Evolutionary conservation across 2,329 filamentous ascomycete genomes (phyloP).

Genomic region (Camptophora hylomeconis): DNA sequence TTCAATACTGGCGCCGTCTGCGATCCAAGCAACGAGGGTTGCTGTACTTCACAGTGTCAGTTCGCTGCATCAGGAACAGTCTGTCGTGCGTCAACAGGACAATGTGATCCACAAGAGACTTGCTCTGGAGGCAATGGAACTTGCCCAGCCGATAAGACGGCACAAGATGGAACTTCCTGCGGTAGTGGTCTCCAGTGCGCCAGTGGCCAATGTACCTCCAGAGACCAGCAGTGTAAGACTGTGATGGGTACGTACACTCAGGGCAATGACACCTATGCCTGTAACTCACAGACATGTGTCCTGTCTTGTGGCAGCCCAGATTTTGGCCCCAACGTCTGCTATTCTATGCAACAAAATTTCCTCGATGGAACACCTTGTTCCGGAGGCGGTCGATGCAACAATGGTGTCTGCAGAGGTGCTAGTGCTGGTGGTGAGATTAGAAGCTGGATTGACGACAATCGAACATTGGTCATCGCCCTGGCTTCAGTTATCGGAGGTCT

Average conservation of each 20-base stretch:
- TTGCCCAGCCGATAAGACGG: slow-evolving; percentile 62
- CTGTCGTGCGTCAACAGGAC: slow-evolving; percentile 66
- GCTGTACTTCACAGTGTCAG: slow-evolving; percentile 29
- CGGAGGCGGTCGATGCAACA: slow-evolving; percentile 64
- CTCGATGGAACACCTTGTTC: slow-evolving; percentile 79
- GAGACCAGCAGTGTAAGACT: slow-evolving; percentile 76
- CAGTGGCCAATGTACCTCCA: slow-evolving; percentile 86
- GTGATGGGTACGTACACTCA: slow-evolving; percentile 64
- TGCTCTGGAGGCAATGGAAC: slow-evolving; percentile 60
- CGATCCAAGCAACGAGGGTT: slow-evolving; percentile 41
- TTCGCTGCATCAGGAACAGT: slow-evolving; percentile 48
- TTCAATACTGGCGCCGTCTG: slow-evolving; percentile 67
- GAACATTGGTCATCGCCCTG: slow-evolving; percentile 70
- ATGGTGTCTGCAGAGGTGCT: slow-evolving; percentile 63
- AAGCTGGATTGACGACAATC: slow-evolving; percentile 65
- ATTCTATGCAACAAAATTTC: slow-evolving; percentile 76
- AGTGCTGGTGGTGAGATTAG: slow-evolving; percentile 57
- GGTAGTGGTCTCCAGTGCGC: slow-evolving; percentile 65
- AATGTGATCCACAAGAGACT: slow-evolving; percentile 73
- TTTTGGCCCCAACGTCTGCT: slow-evolving; percentile 54
- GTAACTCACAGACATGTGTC: slow-evolving; percentile 58
- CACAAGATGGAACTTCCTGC: slow-evolving; percentile 58
- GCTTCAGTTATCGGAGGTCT: slow-evolving; percentile 58
- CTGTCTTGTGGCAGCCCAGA: slow-evolving; percentile 63
- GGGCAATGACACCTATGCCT: slow-evolving; percentile 68